Conservation (phyloP, 345 rosid species). For the Melaleuca alternifolia region DNA sequence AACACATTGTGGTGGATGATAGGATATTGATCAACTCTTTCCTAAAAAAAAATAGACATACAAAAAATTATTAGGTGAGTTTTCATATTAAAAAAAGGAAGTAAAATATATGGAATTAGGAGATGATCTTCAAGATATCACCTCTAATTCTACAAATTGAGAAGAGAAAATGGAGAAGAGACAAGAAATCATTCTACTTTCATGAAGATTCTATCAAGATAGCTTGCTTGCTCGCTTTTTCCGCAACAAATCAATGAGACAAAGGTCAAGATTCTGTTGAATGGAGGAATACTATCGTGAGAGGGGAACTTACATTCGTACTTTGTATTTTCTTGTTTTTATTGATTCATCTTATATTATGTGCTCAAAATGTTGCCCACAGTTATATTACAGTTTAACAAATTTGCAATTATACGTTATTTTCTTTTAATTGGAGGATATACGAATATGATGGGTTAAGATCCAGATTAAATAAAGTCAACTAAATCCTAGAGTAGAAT, state of each 20-base stretch:
- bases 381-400: not conserved
- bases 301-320: not conserved
- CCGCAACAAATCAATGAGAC: not conserved
- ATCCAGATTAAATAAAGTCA: not conserved
- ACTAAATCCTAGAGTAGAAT: not conserved
- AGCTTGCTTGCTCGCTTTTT: not conserved
- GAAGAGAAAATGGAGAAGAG: not conserved
- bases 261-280: not conserved
- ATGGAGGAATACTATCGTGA: not conserved
- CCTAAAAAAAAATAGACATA: too few species aligned
- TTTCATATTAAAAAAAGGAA: not conserved
- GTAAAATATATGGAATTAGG: not conserved
- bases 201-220: not conserved
- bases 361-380: not conserved
- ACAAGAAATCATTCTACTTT: not conserved
- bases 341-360: not conserved
- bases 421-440: not conserved
- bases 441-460: not conserved
- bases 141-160: not conserved
- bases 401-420: not conserved
- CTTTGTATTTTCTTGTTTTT: not conserved
- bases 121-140: not conserved
- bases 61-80: not conserved
- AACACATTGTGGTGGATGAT: not conserved
- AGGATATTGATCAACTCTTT: not conserved